Evolutionary conservation across 768 basidiomycete genomes (phyloP).

Genomic region (Sistotremastrum niveocremeum): DNA sequence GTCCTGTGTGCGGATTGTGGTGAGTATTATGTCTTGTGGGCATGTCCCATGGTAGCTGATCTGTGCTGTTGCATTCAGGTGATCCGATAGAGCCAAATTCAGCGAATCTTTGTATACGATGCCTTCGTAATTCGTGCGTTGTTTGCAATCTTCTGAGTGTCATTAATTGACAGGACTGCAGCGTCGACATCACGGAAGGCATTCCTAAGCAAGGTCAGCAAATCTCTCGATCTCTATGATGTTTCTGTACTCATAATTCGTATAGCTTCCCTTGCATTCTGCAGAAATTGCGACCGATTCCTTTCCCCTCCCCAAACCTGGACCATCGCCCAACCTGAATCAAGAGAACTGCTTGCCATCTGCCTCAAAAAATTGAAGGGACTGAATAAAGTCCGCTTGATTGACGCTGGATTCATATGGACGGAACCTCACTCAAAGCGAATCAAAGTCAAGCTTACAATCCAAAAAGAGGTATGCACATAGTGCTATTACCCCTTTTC

Average conservation of each 20-base stretch:
- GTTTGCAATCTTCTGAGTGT: not conserved
- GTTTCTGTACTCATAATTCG: not conserved
- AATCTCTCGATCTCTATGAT: constrained; percentile 3
- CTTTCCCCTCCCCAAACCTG: constrained; percentile 81
- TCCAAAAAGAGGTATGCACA: constrained; percentile 84
- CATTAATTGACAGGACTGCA: constrained; percentile 13
- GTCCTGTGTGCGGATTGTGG: constrained; percentile 88
- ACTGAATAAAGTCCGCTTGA: constrained; percentile 83
- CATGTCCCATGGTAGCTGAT: constrained; percentile 3
- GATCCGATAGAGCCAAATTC: constrained; percentile 84
- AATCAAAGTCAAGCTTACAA: constrained; percentile 82
- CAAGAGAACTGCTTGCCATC: constrained; percentile 83
- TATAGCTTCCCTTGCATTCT: constrained; percentile 78
- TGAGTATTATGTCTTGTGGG: constrained; percentile 16
- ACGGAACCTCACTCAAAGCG: constrained; percentile 97
- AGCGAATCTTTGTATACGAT: constrained; percentile 82
- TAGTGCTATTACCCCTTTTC: not conserved
- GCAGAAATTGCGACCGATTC: constrained; percentile 93
- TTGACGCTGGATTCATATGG: constrained; percentile 99
- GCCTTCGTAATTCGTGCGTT: constrained; percentile 73
- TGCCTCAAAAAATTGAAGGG: constrained; percentile 94
- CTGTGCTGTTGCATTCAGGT: constrained; percentile 27
- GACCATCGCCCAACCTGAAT: constrained; percentile 79
- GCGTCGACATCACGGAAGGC: constrained; percentile 94
- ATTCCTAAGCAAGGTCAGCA: constrained; percentile 82